These are phyloP conservation scores for Penicillium sp. DNA, from an alignment of 2,329 filamentous ascomycete species.

Conservation along the genomic window DNA sequence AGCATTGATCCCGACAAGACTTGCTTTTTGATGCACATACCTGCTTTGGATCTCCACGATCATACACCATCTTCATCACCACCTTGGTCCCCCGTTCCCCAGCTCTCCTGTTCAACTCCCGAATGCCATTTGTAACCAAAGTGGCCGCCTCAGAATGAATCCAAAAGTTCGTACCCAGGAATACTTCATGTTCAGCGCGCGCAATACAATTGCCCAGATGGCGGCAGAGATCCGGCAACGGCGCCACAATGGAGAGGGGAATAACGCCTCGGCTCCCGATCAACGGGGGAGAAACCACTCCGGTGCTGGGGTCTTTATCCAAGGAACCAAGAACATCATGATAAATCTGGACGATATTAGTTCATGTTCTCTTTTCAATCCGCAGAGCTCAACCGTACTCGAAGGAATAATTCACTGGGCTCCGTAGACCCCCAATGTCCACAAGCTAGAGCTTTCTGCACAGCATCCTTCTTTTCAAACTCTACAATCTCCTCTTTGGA, in stretches of 20 bases:
- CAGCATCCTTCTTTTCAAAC: conserved; percentile 39
- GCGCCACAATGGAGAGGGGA: conserved; percentile 68
- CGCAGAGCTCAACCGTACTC: conserved; percentile 34
- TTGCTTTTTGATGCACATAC: conserved; percentile 17
- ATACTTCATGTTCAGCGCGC: conserved; percentile 69
- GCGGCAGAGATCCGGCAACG: conserved; percentile 68
- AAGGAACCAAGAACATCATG: conserved; percentile 59
- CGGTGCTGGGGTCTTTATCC: conserved; percentile 41
- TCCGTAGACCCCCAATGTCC: conserved; percentile 65
- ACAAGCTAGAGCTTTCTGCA: conserved; percentile 59
- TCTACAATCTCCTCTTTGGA: conserved; percentile 20
- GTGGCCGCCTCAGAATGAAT: conserved; percentile 66
- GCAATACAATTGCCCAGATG: conserved; percentile 77
- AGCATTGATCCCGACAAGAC: not conserved
- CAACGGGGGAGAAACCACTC: conserved; percentile 59
- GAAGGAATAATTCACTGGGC: conserved; percentile 68
- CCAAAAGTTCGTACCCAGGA: conserved; percentile 77
- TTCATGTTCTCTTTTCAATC: not conserved
- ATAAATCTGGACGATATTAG: conserved; percentile 54
- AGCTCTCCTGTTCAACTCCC: conserved; percentile 67
- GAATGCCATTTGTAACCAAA: conserved; percentile 67
- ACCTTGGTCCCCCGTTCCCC: conserved; percentile 58
- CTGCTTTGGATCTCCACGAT: conserved; percentile 67
- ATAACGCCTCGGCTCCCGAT: conserved; percentile 63
- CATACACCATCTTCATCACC: conserved; percentile 74